Conservation (phyloP, 73 alveolate genomes). For the Durusdinium trenchii region DNA sequence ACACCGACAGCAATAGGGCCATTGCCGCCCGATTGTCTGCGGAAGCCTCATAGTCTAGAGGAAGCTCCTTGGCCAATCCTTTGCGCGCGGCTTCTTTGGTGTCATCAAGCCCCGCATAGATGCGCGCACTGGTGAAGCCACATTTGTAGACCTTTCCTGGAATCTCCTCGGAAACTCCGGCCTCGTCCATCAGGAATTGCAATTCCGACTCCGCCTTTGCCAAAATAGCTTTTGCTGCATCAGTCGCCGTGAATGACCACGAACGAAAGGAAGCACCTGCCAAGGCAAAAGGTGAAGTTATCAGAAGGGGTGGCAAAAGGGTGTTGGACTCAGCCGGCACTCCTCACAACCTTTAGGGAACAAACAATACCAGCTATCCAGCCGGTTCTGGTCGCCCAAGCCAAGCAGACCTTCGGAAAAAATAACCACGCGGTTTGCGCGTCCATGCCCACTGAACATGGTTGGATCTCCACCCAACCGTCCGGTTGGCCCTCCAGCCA, state of each 20-base stretch:
- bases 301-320: too few species aligned
- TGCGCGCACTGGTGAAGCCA: not conserved
- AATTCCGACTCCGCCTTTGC: not conserved
- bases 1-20: not conserved
- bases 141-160: not conserved
- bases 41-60: not conserved
- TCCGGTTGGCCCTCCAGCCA: too few species aligned
- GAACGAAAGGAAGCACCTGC: not conserved
- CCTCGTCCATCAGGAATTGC: slow-evolving; percentile 8
- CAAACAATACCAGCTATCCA: too few species aligned
- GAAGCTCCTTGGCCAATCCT: not conserved
- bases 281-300: not conserved
- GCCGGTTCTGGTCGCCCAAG: too few species aligned
- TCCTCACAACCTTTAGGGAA: too few species aligned
- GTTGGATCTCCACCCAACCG: too few species aligned
- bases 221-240: not conserved
- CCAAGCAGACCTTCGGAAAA: too few species aligned
- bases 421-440: too few species aligned
- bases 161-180: not conserved
- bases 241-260: not conserved
- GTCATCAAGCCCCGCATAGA: slow-evolving; percentile 20
- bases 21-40: not conserved
- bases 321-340: too few species aligned
- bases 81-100: not conserved
- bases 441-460: too few species aligned